Conservation (phyloP, 1,284 basidiomycete species). For the Wallemia ichthyophaga region DNA sequence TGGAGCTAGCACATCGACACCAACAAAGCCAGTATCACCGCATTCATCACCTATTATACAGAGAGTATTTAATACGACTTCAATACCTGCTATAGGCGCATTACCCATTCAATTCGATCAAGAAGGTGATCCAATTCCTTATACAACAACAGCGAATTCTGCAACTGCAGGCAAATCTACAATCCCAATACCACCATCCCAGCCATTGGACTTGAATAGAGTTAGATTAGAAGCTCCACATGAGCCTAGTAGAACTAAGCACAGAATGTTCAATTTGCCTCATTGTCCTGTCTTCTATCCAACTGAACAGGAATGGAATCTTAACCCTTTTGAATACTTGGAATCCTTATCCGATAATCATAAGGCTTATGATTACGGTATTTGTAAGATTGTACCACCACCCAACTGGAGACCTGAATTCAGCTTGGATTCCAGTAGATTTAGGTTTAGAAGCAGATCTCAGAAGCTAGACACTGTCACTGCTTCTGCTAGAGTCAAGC, state of each 20-base stretch:
- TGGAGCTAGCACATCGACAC: too few species aligned
- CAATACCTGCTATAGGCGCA: neutral
- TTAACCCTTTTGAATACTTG: conserved; percentile 83
- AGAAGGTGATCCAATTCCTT: neutral
- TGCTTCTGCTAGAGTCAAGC: conserved; percentile 77
- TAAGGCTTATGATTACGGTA: conserved; percentile 43
- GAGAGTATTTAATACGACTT: neutral
- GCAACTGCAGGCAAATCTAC: neutral
- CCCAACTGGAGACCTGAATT: conserved; percentile 86
- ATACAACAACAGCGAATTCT: neutral
- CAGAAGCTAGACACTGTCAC: conserved; percentile 91
- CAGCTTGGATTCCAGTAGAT: too few species aligned
- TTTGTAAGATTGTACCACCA: conserved; percentile 89
- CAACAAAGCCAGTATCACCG: too few species aligned
- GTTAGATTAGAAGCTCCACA: neutral
- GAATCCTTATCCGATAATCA: conserved; percentile 38
- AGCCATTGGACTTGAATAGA: neutral
- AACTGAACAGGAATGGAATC: conserved; percentile 52
- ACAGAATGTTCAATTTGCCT: conserved; percentile 47
- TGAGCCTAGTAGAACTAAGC: conserved; percentile 7
- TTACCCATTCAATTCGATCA: neutral
- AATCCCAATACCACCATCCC: neutral
- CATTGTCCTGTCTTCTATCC: conserved; percentile 80
- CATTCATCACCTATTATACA: neutral
- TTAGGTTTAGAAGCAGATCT: conserved; percentile 80